Conservation (phyloP, 768 basidiomycete species). For the Pulveroboletus ravenelii region DNA sequence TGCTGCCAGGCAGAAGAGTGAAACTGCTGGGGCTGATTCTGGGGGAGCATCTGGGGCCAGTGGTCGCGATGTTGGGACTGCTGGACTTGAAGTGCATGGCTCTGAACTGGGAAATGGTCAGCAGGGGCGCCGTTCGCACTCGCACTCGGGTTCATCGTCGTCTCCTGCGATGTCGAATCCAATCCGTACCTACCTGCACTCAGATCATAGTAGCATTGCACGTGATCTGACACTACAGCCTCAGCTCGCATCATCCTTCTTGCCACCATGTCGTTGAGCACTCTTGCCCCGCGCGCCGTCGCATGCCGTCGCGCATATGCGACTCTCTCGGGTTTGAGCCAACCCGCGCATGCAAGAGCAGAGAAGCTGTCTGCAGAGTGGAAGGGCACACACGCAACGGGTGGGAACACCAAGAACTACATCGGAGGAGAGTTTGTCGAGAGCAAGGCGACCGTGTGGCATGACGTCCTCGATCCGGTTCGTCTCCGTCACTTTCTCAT, state of each 20-base stretch:
- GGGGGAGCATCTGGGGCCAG: constrained; percentile 25
- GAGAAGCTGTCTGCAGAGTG: constrained; percentile 69
- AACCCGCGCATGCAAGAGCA: constrained; percentile 55
- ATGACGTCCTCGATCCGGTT: constrained; percentile 88
- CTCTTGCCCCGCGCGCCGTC: constrained; percentile 8
- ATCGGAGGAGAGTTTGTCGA: constrained; percentile 88
- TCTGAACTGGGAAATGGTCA: constrained; percentile 12
- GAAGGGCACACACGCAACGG: constrained; percentile 83
- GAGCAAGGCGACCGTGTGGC: constrained; percentile 72
- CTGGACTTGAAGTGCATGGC: constrained; percentile 16
- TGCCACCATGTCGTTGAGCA: constrained; percentile 19
- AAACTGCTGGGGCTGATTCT: constrained; percentile 27
- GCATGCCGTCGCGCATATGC: constrained; percentile 36
- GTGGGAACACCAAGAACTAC: constrained; percentile 88
- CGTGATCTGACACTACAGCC: constrained; percentile 12
- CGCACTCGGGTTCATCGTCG: constrained; percentile 17
- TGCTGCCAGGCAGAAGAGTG: constrained; percentile 30
- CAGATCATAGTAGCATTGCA: neutral
- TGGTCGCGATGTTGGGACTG: constrained; percentile 18
- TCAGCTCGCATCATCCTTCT: neutral
- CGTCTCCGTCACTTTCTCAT: constrained; percentile 24
- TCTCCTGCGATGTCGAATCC: neutral
- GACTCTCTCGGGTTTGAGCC: constrained; percentile 47
- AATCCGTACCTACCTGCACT: neutral
- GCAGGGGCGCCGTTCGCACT: constrained; percentile 12